Evolutionary conservation across 2,329 filamentous ascomycete genomes (phyloP).

Genomic region (Diaporthe caulivora): DNA sequence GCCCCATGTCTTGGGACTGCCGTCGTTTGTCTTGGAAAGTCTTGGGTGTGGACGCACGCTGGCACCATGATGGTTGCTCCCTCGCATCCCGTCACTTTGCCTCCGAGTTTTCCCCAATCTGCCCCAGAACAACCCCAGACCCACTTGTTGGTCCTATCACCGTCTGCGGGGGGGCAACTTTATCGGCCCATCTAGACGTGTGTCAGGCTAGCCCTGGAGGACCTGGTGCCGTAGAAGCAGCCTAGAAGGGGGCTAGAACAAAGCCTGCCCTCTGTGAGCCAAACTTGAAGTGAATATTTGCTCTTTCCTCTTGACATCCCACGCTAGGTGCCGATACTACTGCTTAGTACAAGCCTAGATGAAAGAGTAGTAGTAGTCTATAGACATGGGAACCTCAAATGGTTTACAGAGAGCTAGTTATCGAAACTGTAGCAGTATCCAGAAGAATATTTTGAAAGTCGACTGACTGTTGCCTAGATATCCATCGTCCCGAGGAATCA

Average conservation of each 20-base stretch:
- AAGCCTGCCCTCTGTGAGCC: background rate
- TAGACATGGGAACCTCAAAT: no score
- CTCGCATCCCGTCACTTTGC: background rate
- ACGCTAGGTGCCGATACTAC: no score
- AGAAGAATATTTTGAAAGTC: no score
- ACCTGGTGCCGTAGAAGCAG: background rate
- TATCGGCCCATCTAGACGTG: conserved; percentile 15
- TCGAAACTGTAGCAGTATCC: no score
- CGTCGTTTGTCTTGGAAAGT: conserved; percentile 27
- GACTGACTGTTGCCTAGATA: no score
- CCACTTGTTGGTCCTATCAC: conserved; percentile 17
- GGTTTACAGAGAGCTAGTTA: no score
- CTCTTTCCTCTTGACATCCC: background rate
- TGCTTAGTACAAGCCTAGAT: no score
- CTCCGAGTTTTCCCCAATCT: conserved; percentile 29
- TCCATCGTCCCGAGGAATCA: background rate
- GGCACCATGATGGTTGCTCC: background rate
- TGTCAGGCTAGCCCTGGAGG: conserved; percentile 17
- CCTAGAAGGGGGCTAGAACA: conserved; percentile 18
- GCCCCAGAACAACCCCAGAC: conserved; percentile 24
- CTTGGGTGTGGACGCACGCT: conserved; percentile 14
- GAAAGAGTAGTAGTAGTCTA: no score
- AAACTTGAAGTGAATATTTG: background rate
- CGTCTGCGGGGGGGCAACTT: background rate
- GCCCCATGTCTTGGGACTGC: conserved; percentile 9